Conservation (phyloP, 2,329 filamentous ascomycete species). For the Colletotrichum gigasporum region DNA sequence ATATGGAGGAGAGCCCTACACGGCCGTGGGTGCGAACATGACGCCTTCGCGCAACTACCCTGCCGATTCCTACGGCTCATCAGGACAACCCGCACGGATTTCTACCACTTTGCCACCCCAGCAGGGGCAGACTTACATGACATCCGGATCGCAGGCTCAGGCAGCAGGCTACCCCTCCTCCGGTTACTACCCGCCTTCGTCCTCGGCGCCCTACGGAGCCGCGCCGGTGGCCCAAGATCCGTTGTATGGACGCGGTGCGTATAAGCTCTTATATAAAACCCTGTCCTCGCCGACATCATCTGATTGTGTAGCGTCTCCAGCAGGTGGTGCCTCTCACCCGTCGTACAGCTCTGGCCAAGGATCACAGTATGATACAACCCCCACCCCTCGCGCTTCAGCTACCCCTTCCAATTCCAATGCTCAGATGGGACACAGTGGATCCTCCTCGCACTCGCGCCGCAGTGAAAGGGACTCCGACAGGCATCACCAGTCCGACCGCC, state of each 20-base stretch:
- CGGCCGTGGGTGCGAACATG: conserved; percentile 25
- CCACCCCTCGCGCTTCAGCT: conserved; percentile 48
- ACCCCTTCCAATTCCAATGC: conserved; percentile 49
- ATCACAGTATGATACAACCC: conserved; percentile 62
- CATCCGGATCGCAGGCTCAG: conserved; percentile 27
- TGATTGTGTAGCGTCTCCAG: conserved; percentile 63
- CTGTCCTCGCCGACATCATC: conserved; percentile 37
- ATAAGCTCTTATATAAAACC: conserved; percentile 40
- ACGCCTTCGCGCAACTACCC: conserved; percentile 7
- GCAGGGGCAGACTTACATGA: conserved; percentile 28
- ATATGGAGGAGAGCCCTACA: conserved; percentile 30
- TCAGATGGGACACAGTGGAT: conserved; percentile 48
- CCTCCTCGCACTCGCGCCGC: conserved; percentile 45
- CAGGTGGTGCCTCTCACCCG: conserved; percentile 52
- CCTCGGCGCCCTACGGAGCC: conserved; percentile 14
- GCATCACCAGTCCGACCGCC: conserved; percentile 48
- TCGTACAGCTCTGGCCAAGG: conserved; percentile 47
- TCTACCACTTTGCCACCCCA: conserved; percentile 24
- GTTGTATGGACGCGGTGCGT: conserved; percentile 70
- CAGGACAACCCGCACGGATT: conserved; percentile 26
- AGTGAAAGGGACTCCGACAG: conserved; percentile 54
- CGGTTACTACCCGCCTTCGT: conserved; percentile 39
- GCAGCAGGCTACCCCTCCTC: conserved; percentile 18
- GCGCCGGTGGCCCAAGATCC: conserved; percentile 58
- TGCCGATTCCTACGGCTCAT: conserved; percentile 28